Conservation (phyloP, 2,329 filamentous ascomycete species). For the Talaromyces atroroseus region DNA sequence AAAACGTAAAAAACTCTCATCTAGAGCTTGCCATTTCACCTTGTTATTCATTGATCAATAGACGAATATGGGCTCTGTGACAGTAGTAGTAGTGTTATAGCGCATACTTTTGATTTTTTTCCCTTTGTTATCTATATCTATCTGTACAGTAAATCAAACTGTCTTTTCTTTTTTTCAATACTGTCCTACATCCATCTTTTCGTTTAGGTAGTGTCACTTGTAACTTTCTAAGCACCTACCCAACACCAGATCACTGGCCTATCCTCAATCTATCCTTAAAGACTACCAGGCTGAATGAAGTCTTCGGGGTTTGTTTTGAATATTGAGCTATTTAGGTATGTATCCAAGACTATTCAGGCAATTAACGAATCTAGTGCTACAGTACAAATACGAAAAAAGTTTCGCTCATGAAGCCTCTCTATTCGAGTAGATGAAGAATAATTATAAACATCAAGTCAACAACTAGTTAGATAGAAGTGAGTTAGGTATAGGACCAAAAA, state of each 20-base stretch:
- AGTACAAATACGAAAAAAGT: background rate
- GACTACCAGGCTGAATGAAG: too few species aligned
- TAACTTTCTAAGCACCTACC: too few species aligned
- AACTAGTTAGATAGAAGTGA: background rate
- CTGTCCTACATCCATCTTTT: too few species aligned
- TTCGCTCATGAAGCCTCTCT: background rate
- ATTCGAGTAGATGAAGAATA: too few species aligned
- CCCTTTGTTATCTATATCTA: constrained; percentile 11
- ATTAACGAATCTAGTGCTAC: too few species aligned
- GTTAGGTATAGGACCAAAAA: background rate
- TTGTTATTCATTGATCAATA: constrained; percentile 12
- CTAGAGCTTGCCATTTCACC: constrained; percentile 11
- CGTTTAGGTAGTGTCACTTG: too few species aligned
- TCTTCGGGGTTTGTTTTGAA: too few species aligned
- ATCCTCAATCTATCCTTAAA: too few species aligned
- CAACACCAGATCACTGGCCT: too few species aligned
- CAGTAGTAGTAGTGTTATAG: constrained; percentile 16
- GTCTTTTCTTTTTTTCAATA: constrained; percentile 8
- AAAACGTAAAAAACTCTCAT: constrained; percentile 3
- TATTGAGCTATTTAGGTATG: too few species aligned
- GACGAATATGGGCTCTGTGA: constrained; percentile 14
- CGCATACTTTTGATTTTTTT: constrained; percentile 13
- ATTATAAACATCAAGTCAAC: background rate
- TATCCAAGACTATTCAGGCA: too few species aligned
- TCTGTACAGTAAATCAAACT: constrained; percentile 16